phyloP scores from a whole-genome alignment of 2,329 filamentous ascomycete species.

The Colletotrichum caudatum region DNA sequence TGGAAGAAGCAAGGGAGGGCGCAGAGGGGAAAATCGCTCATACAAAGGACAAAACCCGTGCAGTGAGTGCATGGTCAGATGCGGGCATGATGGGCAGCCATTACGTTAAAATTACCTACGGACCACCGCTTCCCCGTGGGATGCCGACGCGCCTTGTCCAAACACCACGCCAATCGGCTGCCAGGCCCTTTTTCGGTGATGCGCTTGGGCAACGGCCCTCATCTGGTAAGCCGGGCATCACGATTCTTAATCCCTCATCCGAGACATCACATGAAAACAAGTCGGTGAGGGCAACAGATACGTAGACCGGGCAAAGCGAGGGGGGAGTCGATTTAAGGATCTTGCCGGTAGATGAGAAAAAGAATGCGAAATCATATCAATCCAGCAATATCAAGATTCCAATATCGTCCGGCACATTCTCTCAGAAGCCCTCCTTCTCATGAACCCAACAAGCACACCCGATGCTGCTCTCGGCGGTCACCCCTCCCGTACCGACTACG shows the following conservation, averaged over 20 bases:
- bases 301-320: neutral
- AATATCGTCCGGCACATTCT: neutral
- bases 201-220: neutral
- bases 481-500: neutral
- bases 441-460: neutral
- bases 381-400: neutral
- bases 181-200: constrained; percentile 10
- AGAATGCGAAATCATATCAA: no score
- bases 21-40: constrained; percentile 36
- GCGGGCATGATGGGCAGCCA: constrained; percentile 5
- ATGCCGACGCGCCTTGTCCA: neutral
- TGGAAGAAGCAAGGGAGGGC: neutral
- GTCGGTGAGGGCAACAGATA: constrained; percentile 3
- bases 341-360: neutral
- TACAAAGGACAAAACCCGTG: constrained; percentile 19
- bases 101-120: constrained; percentile 37
- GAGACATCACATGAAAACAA: constrained; percentile 6
- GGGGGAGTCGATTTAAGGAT: neutral
- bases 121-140: constrained; percentile 11
- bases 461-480: constrained; percentile 9
- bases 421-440: constrained; percentile 5
- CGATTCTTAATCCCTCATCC: constrained; percentile 31
- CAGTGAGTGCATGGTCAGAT: neutral
- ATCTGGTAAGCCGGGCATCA: constrained; percentile 16
- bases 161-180: constrained; percentile 13